Evolutionary conservation across 106 monocot genomes (phyloP).

Genomic region (Agapanthus africanus): DNA sequence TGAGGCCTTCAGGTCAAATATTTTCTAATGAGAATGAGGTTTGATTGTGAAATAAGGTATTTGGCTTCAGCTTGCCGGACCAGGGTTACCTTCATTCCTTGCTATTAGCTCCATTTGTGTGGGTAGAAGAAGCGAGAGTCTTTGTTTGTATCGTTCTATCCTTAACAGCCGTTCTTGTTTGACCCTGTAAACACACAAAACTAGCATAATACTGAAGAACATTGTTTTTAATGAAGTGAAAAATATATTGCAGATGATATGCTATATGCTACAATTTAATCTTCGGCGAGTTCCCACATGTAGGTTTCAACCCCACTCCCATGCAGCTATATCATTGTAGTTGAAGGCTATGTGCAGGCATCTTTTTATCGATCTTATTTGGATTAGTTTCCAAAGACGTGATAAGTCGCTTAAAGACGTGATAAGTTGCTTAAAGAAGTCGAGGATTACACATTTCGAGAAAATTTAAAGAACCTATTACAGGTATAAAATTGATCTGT

Average conservation of each 20-base stretch:
- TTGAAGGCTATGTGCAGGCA: no score
- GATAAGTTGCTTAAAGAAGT: neutral
- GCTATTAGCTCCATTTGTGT: conserved; percentile 16
- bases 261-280: no score
- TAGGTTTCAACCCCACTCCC: no score
- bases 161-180: conserved; percentile 20
- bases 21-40: no score
- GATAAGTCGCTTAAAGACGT: neutral
- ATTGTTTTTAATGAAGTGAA: neutral
- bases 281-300: no score
- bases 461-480: neutral
- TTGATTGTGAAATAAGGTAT: neutral
- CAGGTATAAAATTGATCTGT: neutral
- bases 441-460: neutral
- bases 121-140: conserved; percentile 33
- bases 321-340: no score
- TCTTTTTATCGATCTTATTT: neutral
- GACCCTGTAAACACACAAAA: conserved; percentile 17
- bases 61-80: conserved; percentile 1
- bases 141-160: conserved; percentile 39
- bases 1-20: no score
- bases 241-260: neutral
- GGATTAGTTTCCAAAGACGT: neutral
- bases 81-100: conserved; percentile 5
- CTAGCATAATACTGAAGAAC: neutral